Percentiles rank a stretch among this genome's conserved stretches.
Evolutionary conservation across 129 eudicot species (phyloP).

Genomic region (Lonicera japonica): DNA sequence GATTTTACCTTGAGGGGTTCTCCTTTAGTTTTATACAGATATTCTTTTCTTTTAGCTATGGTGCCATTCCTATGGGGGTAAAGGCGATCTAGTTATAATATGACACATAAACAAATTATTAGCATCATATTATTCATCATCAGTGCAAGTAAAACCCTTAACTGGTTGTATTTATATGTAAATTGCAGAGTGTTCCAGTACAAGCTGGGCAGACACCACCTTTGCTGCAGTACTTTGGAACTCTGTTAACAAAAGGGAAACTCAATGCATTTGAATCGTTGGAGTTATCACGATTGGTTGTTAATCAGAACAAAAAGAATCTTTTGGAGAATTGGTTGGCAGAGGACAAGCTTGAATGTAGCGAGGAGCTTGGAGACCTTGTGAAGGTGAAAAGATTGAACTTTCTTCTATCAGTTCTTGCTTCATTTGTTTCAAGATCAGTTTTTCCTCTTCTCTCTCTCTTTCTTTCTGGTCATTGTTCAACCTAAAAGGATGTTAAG

Average conservation of each 20-base stretch:
- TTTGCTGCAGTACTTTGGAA: slow-evolving; percentile 67
- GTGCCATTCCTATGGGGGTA: no score
- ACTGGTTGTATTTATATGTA: not conserved
- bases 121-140: not conserved
- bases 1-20: not conserved
- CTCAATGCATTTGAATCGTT: slow-evolving; percentile 74
- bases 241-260: slow-evolving; percentile 64
- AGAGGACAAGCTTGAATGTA: slow-evolving; percentile 75
- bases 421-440: not conserved
- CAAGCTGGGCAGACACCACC: slow-evolving; percentile 90
- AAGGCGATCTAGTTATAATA: no score
- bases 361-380: slow-evolving; percentile 89
- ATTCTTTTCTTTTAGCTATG: no score
- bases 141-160: not conserved
- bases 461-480: not conserved
- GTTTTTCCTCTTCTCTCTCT: not conserved
- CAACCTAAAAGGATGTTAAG: not conserved
- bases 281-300: slow-evolving; percentile 73
- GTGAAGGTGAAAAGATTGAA: slow-evolving; percentile 55
- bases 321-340: slow-evolving; percentile 81
- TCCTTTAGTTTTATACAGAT: not conserved
- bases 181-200: slow-evolving; percentile 75
- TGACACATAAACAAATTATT: no score
- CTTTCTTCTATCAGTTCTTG: not conserved
- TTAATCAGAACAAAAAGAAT: slow-evolving; percentile 75